These are phyloP conservation scores for Lichtheimia corymbifera DNA, from an alignment of 371 early-diverging fungal genomes.

Conservation along the genomic window DNA sequence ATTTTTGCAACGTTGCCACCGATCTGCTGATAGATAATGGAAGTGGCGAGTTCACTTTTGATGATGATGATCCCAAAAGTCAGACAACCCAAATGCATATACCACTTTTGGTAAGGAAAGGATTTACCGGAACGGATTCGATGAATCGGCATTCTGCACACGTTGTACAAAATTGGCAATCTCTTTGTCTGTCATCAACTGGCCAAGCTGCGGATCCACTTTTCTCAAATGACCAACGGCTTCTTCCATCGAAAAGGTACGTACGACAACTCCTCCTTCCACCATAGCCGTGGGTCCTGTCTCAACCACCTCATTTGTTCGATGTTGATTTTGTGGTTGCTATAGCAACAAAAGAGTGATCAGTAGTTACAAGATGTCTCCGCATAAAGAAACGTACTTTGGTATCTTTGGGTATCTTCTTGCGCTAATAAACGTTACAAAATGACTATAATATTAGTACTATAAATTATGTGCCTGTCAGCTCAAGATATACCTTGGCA, in stretches of 20 bases:
- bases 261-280: neutral
- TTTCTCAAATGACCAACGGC: constrained; percentile 6
- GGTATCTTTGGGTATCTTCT: neutral
- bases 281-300: neutral
- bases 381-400: constrained; percentile 1
- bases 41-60: constrained; percentile 27
- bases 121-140: constrained; percentile 11
- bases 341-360: too few species aligned
- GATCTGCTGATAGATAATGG: constrained; percentile 60
- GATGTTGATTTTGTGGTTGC: neutral
- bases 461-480: neutral
- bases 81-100: too few species aligned
- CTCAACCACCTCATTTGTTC: neutral
- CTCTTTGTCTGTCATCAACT: constrained; percentile 4
- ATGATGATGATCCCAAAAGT: neutral
- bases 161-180: constrained; percentile 2
- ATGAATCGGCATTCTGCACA: constrained; percentile 9
- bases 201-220: neutral
- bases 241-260: constrained; percentile 5
- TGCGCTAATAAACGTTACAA: neutral
- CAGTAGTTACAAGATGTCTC: too few species aligned
- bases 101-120: neutral
- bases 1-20: constrained; percentile 51
- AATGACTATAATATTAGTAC: neutral
- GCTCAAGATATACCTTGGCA: neutral